These are phyloP conservation scores for Xanthoconium separans DNA, from an alignment of 1,284 basidiomycete species.

Conservation along the genomic window DNA sequence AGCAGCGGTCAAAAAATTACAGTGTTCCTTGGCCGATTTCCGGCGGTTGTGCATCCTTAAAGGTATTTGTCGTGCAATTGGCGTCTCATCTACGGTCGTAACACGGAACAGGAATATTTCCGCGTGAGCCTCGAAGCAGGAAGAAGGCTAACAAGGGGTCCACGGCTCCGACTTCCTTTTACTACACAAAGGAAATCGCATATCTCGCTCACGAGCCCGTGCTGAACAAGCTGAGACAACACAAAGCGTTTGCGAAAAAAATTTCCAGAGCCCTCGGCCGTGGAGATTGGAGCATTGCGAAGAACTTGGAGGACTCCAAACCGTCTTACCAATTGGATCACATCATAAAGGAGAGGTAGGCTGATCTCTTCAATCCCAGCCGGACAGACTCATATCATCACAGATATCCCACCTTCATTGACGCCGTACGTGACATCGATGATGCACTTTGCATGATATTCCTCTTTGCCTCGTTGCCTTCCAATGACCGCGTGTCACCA, in stretches of 20 bases:
- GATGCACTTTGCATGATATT: slow-evolving; percentile 96
- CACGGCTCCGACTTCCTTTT: slow-evolving; percentile 95
- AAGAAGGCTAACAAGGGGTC: slow-evolving; percentile 99
- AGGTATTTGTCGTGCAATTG: slow-evolving; percentile 56
- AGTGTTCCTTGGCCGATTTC: slow-evolving; percentile 97
- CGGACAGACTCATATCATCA: slow-evolving; percentile 6
- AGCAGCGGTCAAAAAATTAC: slow-evolving; percentile 87
- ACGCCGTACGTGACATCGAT: slow-evolving; percentile 95
- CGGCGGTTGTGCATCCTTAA: slow-evolving; percentile 97
- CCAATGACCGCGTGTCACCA: slow-evolving; percentile 77
- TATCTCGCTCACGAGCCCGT: slow-evolving; percentile 98
- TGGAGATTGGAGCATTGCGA: slow-evolving; percentile 93
- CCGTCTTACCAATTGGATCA: slow-evolving; percentile 91
- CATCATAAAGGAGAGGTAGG: slow-evolving; percentile 94
- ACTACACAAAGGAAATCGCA: slow-evolving; percentile 98
- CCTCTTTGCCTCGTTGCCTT: slow-evolving; percentile 89
- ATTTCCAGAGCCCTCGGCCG: slow-evolving; percentile 91
- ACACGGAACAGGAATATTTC: slow-evolving; percentile 81
- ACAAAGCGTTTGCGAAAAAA: slow-evolving; percentile 99
- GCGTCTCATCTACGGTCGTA: neutral
- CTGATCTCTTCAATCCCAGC: neutral
- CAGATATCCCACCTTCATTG: slow-evolving; percentile 96
- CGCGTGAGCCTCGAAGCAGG: slow-evolving; percentile 89
- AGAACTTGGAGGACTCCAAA: slow-evolving; percentile 91
- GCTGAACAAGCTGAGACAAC: slow-evolving; percentile 92